Base-by-base conservation (phyloP, 495 filamentous ascomycete species). In the Podospora pseudopauciseta region DNA sequence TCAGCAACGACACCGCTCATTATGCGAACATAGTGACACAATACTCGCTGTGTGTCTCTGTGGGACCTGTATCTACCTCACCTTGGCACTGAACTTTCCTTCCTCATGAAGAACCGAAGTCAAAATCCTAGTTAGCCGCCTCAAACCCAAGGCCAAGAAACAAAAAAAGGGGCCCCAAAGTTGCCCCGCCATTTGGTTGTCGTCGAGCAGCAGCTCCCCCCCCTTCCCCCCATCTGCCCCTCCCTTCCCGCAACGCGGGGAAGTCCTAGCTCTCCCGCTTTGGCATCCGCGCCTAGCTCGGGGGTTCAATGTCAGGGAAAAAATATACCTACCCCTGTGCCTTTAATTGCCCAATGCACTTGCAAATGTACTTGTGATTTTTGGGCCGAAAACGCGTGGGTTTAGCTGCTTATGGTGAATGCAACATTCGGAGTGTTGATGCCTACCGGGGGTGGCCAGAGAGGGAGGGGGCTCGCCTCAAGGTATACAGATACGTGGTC, bases 181-280 rank as follows among this genome's bases (percentile, higher is more conserved):
- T 16, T 57, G 54, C 23, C 54, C 54, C 54, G 54, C 54, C 54
- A 57, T 57, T 23, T 57, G 18, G 16, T 57, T 7, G 16, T 57
- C 54, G 54, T 57, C 54, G 5, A 57, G 0, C 23, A 23, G 23
- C 23, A 23, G 54, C 54, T n/a, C 20, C 23, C 23, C 23, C 15
- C 19, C 4, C 19, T 56, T 1, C 5, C 4, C 16, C 54, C 15
- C 2, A 56, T 19, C 23, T 19, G n/a, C 55, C 55, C 55, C 23
- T 26, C n/a, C 23, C 55, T 18, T 26, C n/a, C 55, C 55, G n/a
- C 55, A 58, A 58, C 55, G 55, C 55, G 55, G 55, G 55, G 55
- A 20, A 26, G n/a, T 58, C 55, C 55, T 58, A 58, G 55, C 55
- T 58, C 55, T 58, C 55, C 55, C 55, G 55, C 55, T 20, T 20